Evolutionary conservation across 2,329 filamentous ascomycete genomes (phyloP), one percentile per base, ranked within the genome.

Genomic region (Fusarium sp.): DNA sequence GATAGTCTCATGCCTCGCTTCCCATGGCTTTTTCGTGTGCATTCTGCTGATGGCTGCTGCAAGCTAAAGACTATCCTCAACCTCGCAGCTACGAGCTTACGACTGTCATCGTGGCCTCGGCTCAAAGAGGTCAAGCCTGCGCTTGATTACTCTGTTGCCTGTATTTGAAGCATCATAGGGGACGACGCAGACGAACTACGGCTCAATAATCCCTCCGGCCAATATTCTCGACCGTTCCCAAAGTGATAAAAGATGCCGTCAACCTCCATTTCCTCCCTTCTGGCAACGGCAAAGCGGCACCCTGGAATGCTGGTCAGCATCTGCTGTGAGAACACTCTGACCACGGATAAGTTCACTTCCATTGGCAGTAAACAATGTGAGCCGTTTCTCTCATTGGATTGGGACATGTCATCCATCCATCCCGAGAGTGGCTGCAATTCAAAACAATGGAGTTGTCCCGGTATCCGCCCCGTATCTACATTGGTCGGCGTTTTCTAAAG

Each of bases 121-220:
- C 68, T 70, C 43, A 64, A 66, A 70, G 31, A 44, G 58, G 68
- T 59, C 63, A 70, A 70, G 65, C 60, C 58, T 65, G 50, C 67
- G 56, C 46, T 53, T 67, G 54, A 65, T 64, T 65, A 57, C 55
- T 53, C 48, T 52, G 60, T 51, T 62, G 53, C 51, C 67, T 57
- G 19, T 48, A 29, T 47, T 48, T 46, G 44, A 26, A 40, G 43
- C 44, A 32, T 44, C 35, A 50, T 64, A 19, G 19, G 19, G 19
- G 19, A 19, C 19, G 19, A 19, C 19, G 35, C 59, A 67, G 54
- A 49, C 43, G 49, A 46, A 54, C 40, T 24, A 56, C 63, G 45
- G 58, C 48, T 46, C 44, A 40, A 54, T 38, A 45, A 63, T 63
- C 48, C 45, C 44, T 52, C 53, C 52, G 53, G 25, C 62, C 58